Base-by-base conservation (phyloP, 208 protist genomes). In the Trypanosoma melophagium region DNA sequence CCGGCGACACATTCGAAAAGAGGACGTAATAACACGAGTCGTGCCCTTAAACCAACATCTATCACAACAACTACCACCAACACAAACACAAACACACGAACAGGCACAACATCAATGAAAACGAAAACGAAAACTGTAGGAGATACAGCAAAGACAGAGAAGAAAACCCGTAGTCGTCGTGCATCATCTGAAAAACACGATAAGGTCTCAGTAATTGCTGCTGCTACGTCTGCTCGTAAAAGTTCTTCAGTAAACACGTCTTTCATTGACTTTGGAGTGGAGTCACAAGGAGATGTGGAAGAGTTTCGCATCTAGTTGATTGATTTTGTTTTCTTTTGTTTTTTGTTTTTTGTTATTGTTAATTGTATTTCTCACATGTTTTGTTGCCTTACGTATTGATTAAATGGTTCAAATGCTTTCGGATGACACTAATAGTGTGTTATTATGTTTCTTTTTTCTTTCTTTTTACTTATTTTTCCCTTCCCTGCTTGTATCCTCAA, bases 231-330 rank as follows among this genome's bases (percentile, higher is more conserved):
- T 52, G 2, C 56, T 60, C 13, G 13, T 22, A 49, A 49, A 44
- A 17, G 14, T 38, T 25, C 28, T 45, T 22, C 17, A 13, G 38
- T 35, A 9, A 52, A 50, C 9, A 60, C 21, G 22, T 10, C n/a
- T 41, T 17, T 14, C 22, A 59, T 63, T 59, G 49, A 64, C 24
- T 64, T 64, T 63, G 66, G 57, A 40, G 57, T 71, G 25, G 58
- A 66, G 16, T 47, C 68, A 44, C 45, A 73, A 21, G 53, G 25
- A 14, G 57, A 66, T 24, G 50, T 76, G 45, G 57, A 51, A 19
- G 63, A 76, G 70, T 70, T 76, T 31, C 53, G 25, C 22, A 60
- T 74, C 22, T 71, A 71, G 41, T 22, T 41, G 1, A 28, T 17
- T 12, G 42, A 17, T 13, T 53, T 17, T 21, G 69, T 70, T 31